Conservation (phyloP, 2,329 filamentous ascomycete species). For the Periglandula ipomoeae region DNA sequence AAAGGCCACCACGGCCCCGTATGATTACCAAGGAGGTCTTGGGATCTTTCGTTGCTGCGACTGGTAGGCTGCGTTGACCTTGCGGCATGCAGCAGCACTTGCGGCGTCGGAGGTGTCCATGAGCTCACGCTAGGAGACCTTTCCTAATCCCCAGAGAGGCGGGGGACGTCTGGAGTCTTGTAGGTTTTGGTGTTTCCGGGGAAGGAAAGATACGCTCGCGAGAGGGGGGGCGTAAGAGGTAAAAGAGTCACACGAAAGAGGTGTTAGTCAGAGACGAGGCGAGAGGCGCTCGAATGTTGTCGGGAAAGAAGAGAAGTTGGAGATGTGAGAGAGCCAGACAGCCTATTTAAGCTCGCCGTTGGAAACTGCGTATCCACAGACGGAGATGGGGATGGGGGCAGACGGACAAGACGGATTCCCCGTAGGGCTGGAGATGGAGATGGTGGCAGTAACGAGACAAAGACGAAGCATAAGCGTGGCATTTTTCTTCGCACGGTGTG, state of each 20-base stretch:
- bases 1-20: constrained; percentile 6
- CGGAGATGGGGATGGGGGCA: background rate
- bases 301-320: background rate
- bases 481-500: too few relatives aligned
- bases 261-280: background rate
- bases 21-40: constrained; percentile 10
- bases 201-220: background rate
- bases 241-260: too few relatives aligned
- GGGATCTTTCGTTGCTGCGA: constrained; percentile 12
- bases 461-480: too few relatives aligned
- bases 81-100: constrained; percentile 3
- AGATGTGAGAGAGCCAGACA: background rate
- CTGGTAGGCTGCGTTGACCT: constrained; percentile 9
- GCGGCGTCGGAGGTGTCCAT: constrained; percentile 11
- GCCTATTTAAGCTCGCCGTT: constrained; percentile 2
- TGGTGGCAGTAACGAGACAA: too few relatives aligned
- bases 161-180: background rate
- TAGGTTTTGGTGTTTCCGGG: background rate
- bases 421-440: too few relatives aligned
- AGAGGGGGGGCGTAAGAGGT: background rate
- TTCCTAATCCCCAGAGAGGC: constrained; percentile 11
- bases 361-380: background rate
- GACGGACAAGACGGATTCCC: background rate
- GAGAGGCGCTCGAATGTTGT: background rate
- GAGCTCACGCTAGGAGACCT: constrained; percentile 14